Base-by-base conservation (phyloP, 176 grass and related monocot species). In the Pontederia paniculata region DNA sequence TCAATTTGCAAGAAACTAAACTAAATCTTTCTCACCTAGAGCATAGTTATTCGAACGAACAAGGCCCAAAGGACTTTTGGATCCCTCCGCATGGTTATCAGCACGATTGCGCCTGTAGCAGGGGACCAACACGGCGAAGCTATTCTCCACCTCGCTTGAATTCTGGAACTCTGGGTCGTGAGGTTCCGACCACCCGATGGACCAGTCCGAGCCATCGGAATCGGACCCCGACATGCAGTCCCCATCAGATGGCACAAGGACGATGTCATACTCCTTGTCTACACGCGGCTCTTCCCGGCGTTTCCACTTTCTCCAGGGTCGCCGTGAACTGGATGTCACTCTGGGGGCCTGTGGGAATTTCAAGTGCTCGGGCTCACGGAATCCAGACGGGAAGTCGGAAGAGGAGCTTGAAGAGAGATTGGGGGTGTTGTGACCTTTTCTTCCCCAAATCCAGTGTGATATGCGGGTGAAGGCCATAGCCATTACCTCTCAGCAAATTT, bases 111-210 rank as follows among this genome's bases (percentile, higher is more conserved):
- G 45, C 2, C 61, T 21, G 14, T 64, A 64, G 15, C 61, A 49
- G 7, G 45, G 61, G 20, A 64, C 61, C 45, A 64, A 23, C 11
- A 64, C 61, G 0, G 61, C 43, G 11, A 64, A 64, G 61, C 61
- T 50, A 20, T 48, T 50, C 8, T 50, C 61, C 4, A 21, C 9
- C 9, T 64, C 61, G 10, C 13, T 7, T 1, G 19, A 1, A 15
- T 21, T 21, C n/a, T 18, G 13, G 22, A 64, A 64, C 11, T 64
- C 45, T 11, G 45, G 19, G 19, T 19, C 45, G 25, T 64, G 61
- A 64, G 61, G 45, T 16, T 64, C 61, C 45, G 28, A 50, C 61
- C 61, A 64, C 45, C 61, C 61, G 49, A 64, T 64, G 10, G 61
- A 64, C 61, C 61, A 64, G 28, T 64, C 61, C 12, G 45, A 31